These are phyloP conservation scores for Clathrospora elynae DNA, from an alignment of 2,329 filamentous ascomycete genomes.

Conservation along the genomic window DNA sequence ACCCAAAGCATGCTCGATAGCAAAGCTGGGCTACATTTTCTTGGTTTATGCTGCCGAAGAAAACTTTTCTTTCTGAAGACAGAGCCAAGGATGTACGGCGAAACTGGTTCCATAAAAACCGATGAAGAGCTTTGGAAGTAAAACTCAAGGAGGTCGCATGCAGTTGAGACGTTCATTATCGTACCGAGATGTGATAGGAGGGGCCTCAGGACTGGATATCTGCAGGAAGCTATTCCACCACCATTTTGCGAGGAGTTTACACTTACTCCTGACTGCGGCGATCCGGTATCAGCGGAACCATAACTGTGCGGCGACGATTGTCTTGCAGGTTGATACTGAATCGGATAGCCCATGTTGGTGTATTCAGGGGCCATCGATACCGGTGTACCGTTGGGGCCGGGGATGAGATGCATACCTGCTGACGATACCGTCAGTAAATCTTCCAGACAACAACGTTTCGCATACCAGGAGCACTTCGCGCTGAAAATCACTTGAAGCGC, in stretches of 20 bases:
- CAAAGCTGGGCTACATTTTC: slow-evolving; percentile 80
- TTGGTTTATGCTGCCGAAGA: slow-evolving; percentile 78
- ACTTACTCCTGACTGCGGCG: slow-evolving; percentile 44
- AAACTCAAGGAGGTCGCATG: slow-evolving; percentile 86
- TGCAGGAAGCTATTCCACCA: slow-evolving; percentile 42
- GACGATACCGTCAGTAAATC: slow-evolving; percentile 9
- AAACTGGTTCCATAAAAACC: slow-evolving; percentile 84
- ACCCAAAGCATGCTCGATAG: slow-evolving; percentile 96
- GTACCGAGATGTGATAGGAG: slow-evolving; percentile 78
- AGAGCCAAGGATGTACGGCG: slow-evolving; percentile 85
- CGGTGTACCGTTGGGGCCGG: slow-evolving; percentile 31
- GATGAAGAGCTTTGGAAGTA: slow-evolving; percentile 91
- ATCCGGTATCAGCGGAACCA: slow-evolving; percentile 44
- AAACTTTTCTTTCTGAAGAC: slow-evolving; percentile 89
- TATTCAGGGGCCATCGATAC: slow-evolving; percentile 40
- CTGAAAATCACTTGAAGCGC: slow-evolving; percentile 1
- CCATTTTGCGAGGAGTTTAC: slow-evolving; percentile 42
- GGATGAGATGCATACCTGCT: slow-evolving; percentile 42
- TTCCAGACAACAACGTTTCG: slow-evolving; percentile 1
- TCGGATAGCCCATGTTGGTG: slow-evolving; percentile 40
- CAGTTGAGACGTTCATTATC: slow-evolving; percentile 78
- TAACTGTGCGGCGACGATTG: slow-evolving; percentile 45
- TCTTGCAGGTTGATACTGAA: slow-evolving; percentile 39
- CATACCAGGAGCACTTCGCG: background rate
- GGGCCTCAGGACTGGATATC: slow-evolving; percentile 85